phyloP scores from a whole-genome alignment of 208 protist species.

The Trypanosomatidae sp. region DNA sequence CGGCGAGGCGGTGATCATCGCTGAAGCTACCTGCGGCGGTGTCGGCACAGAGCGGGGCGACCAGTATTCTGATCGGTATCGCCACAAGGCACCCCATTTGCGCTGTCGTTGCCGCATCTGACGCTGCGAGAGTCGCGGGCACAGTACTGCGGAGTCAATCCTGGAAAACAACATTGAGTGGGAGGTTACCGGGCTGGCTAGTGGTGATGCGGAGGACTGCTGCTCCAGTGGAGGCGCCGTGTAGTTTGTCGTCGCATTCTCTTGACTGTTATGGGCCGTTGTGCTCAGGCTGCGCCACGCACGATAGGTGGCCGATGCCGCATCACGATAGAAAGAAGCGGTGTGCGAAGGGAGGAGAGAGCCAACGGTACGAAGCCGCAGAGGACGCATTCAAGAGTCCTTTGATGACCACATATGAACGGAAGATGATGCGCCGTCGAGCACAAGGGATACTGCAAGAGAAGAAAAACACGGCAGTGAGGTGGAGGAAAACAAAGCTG shows the following conservation, averaged over 20 bases:
- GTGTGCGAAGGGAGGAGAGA: neutral
- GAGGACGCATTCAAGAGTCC: neutral
- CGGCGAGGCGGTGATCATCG: neutral
- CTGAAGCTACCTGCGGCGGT: neutral
- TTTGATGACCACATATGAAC: neutral
- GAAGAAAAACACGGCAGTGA: neutral
- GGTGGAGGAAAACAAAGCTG: neutral
- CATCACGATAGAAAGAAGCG: neutral
- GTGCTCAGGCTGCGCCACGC: neutral
- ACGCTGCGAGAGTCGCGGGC: constrained; percentile 25
- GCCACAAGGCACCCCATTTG: constrained; percentile 46
- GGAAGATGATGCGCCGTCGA: neutral
- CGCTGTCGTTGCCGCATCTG: constrained; percentile 50
- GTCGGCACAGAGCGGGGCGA: neutral
- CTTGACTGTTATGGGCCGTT: too few species aligned
- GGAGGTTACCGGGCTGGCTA: neutral
- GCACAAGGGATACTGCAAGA: neutral
- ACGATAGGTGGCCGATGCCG: neutral
- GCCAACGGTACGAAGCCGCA: neutral
- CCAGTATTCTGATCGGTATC: constrained; percentile 23
- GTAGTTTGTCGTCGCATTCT: neutral
- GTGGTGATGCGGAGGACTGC: neutral
- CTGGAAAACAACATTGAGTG: neutral
- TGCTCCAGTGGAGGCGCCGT: neutral
- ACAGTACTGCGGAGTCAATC: constrained; percentile 1